Evolutionary conservation across 495 filamentous ascomycete genomes (phyloP), one percentile per base, ranked within the genome.

Genomic region (Tricharina praecox): DNA sequence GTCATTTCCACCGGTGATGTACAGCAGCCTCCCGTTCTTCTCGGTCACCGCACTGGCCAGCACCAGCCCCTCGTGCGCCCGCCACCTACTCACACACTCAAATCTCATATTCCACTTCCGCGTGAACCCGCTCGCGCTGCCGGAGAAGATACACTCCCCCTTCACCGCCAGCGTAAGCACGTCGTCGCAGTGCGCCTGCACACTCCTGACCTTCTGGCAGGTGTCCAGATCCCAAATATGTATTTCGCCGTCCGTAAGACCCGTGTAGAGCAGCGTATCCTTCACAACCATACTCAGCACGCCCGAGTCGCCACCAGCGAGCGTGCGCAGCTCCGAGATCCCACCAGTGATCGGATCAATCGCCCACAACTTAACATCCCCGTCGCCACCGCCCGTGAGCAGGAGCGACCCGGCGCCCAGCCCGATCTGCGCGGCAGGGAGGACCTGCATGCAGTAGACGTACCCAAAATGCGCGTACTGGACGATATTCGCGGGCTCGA

Each of bases 181-280:
- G 60, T 95, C 92, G 5, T 79, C 81, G 18, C 74, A 77, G 50
- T 87, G 79, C 16, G 77, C 72, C 53, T 80, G 82, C 53, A 95
- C 77, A 7, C 77, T 82, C 47, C 88, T 72, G 16, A 97, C 69
- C 41, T 90, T 78, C 66, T 97, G 90, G 50, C 78, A 76, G 1
- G 90, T 95, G 60, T 97, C 90, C 11, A 96, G 68, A 56, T 97
- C 93, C 90, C 90, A 97, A 13, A 96, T 77, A 59, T 94, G 87
- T 44, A 97, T 72, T 34, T 92, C 77, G n/a, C 90, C 90, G n/a
- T 78, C 75, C 0, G 83, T 72, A 45, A 86, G 75, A 48, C 90
- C 90, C 52, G 80, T 82, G 59, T 95, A 96, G 9, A 97, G 71
- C 50, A 97, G 79, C 0, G 83, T 81, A 0, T 84, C 85, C 51